Conservation (phyloP, 2,329 filamentous ascomycete genomes). For the Dothistroma septosporum region DNA sequence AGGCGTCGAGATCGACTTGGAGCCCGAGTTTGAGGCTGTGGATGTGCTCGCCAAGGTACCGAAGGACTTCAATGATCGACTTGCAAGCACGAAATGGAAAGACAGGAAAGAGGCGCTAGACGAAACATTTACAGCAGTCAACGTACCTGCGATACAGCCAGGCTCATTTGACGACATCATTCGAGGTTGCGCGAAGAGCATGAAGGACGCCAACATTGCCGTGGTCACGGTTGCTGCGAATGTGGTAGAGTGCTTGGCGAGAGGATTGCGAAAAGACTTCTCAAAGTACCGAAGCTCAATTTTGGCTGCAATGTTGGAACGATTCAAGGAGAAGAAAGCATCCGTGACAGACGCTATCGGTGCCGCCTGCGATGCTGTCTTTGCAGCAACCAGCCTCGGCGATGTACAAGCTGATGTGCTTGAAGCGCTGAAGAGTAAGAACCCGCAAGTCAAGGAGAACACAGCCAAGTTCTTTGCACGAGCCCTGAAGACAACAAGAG, state of each 20-base stretch:
- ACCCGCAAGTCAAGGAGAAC: conserved; percentile 94
- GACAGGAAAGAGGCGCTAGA: conserved; percentile 94
- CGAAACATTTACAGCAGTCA: conserved; percentile 68
- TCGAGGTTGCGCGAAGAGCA: conserved; percentile 81
- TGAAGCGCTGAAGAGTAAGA: conserved; percentile 85
- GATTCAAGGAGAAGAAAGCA: conserved; percentile 95
- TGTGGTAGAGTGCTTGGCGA: conserved; percentile 84
- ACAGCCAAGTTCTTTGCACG: conserved; percentile 91
- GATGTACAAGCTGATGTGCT: conserved; percentile 91
- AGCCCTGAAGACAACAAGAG: conserved; percentile 74
- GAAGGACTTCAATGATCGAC: conserved; percentile 72
- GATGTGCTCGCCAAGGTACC: conserved; percentile 81
- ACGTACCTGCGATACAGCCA: conserved; percentile 88
- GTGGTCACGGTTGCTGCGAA: conserved; percentile 92
- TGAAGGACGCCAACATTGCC: conserved; percentile 98
- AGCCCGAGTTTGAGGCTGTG: conserved; percentile 68
- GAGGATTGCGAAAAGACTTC: conserved; percentile 74
- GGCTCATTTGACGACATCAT: conserved; percentile 81
- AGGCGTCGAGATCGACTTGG: conserved; percentile 65
- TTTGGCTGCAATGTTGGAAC: conserved; percentile 87
- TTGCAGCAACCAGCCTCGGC: conserved; percentile 63
- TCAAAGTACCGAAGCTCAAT: conserved; percentile 74
- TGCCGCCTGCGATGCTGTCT: conserved; percentile 72
- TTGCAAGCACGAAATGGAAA: conserved; percentile 95
- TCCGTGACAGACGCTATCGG: conserved; percentile 83